Base-by-base conservation (phyloP, 2,329 filamentous ascomycete species). In the Arthrinium phaeospermum region DNA sequence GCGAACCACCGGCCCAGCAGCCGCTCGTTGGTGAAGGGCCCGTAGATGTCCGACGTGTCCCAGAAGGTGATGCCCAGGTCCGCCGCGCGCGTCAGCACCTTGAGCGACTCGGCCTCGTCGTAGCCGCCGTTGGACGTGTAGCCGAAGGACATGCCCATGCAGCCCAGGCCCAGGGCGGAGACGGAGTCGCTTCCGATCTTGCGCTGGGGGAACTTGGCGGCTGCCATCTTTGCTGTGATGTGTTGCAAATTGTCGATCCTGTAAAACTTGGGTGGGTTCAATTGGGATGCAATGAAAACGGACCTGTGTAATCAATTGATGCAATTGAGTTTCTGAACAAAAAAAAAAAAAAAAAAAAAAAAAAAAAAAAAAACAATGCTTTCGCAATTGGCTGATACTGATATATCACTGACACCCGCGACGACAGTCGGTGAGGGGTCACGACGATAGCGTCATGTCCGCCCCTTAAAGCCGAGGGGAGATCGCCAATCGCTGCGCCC, bases 151-250 rank as follows among this genome's bases (percentile, higher is more conserved):
- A 80, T 79, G 47, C 78, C 86, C 86, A 88, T 88, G 51, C 83
- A 81, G 34, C 86, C 86, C 41, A 86, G 84, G 14, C 86, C 86
- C 4, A 86, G 75, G 22, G 81, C 81, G 13, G 82, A 84, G 64
- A 89, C 84, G 45, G 70, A 70, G 70, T 82, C 80, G 68, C 81
- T 78, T 70, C 83, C 83, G 67, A 84, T 81, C 75, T 82, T 83
- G 71, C 83, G 80, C 71, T 82, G 81, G n/a, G 82, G 81, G 69
- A 79, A 83, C 27, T 76, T 78, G 16, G 76, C 24, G 16, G 76
- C 27, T 0, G 76, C 64, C 78, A 79, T 80, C 70, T 34, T 75
- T 8, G 46, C n/a, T 30, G 24, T 37, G 16, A 27, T 46, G 49
- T 27, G 45, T 3, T n/a, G 1, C 22, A 7, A 10, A 4, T 10